A percentile compares a stretch with the other conserved stretches of the same genome.
Conservation (phyloP, 345 rosid species). For the Populus ilicifolia region DNA sequence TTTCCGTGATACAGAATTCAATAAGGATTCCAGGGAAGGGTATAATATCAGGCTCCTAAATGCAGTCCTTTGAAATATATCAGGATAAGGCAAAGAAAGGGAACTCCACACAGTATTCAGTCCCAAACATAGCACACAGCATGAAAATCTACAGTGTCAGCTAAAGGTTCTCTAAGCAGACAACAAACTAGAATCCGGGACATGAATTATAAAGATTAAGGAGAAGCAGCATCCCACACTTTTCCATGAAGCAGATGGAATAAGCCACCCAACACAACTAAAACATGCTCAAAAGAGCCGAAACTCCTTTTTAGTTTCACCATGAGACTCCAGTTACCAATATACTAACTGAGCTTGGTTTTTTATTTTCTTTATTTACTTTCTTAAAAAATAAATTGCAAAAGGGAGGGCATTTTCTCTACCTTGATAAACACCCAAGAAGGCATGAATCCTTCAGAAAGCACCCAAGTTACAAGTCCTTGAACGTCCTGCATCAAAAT, state of each 20-base stretch:
- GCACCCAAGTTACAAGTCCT: conserved; percentile 98
- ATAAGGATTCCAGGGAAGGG: neutral
- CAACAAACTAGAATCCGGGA: neutral
- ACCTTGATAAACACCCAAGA: conserved; percentile 90
- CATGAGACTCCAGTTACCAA: neutral
- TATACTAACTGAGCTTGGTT: neutral
- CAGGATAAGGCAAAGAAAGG: neutral
- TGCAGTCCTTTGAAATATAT: neutral
- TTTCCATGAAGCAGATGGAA: neutral
- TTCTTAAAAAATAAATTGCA: neutral
- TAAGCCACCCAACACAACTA: neutral
- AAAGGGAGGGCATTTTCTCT: conserved; percentile 2
- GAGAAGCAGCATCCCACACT: neutral
- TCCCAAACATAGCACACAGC: neutral
- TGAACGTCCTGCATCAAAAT: conserved; percentile 68
- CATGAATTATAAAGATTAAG: neutral
- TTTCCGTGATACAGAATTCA: neutral
- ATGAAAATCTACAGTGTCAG: neutral
- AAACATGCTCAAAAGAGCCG: neutral
- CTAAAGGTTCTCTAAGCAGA: neutral
- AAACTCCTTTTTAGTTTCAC: neutral
- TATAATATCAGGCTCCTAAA: neutral
- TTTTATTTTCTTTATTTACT: neutral
- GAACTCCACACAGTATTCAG: neutral
- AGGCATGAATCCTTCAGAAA: conserved; percentile 88